Evolutionary conservation across 768 basidiomycete species (phyloP).

Genomic region (Boletellus ananas): DNA sequence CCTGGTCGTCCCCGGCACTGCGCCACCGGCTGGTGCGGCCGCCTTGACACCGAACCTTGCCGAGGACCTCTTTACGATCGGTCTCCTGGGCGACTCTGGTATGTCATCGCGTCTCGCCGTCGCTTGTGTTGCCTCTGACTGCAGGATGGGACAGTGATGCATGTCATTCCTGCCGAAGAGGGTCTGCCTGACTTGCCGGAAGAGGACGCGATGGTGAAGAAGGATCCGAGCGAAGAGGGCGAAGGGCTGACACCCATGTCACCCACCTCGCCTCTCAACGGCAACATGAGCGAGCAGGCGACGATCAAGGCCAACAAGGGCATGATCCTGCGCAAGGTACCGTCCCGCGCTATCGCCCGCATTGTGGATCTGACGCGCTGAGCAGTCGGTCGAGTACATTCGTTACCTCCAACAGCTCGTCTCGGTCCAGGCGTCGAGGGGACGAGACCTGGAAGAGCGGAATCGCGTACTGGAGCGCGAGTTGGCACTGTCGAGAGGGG

Average conservation of each 20-base stretch:
- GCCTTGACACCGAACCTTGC: constrained; percentile 3
- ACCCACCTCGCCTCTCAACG: constrained; percentile 19
- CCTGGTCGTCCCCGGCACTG: constrained; percentile 13
- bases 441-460: constrained; percentile 74
- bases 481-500: constrained; percentile 23
- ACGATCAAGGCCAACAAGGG: constrained; percentile 92
- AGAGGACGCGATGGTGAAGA: constrained; percentile 23
- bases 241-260: constrained; percentile 21
- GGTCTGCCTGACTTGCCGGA: constrained; percentile 30
- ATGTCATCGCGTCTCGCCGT: neutral
- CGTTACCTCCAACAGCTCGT: constrained; percentile 87
- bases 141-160: constrained; percentile 14
- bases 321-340: constrained; percentile 81
- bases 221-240: constrained; percentile 29
- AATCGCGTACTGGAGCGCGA: constrained; percentile 42
- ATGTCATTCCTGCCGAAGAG: constrained; percentile 23
- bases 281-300: constrained; percentile 29
- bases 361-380: constrained; percentile 1
- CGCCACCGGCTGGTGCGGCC: constrained; percentile 4
- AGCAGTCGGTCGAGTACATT: constrained; percentile 47
- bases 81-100: constrained; percentile 22
- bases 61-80: constrained; percentile 22
- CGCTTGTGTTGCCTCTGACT: neutral
- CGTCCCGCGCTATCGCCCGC: neutral
- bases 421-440: constrained; percentile 70